Base-by-base conservation (phyloP, 2,329 filamentous ascomycete genomes). In the Septoria linicola region DNA sequence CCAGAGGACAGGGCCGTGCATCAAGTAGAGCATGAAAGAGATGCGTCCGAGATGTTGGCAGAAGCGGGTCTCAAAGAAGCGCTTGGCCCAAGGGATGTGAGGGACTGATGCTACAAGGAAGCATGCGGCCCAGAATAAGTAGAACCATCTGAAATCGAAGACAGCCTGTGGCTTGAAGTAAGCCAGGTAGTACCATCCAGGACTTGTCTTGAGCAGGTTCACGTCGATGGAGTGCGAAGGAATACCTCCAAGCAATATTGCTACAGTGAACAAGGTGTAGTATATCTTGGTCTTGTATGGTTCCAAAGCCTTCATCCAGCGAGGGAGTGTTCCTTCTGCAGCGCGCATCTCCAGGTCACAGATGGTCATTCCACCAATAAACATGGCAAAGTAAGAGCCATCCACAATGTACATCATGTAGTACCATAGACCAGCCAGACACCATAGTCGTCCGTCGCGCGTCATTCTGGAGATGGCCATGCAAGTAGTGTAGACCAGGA, bases 381-480 rank as follows among this genome's bases (percentile, higher is more conserved):
- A 86, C 66, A 83, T 73, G 13, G 81, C 74, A 57, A 78, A 80
- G 62, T 81, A 81, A 68, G 76, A 81, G 19, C 82, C 84, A 63
- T 88, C 85, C 3, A 76, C 77, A 44, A 87, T 76, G 65, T 85
- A 87, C 63, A 88, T 72, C 62, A 85, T 86, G 68, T 88, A 88
- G 56, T 74, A 72, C 16, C 81, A 75, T 8, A 88, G 70, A 1
- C 64, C 76, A 1, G 73, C 40, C 59, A 81, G 69, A 62, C 78
- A 78, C 65, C 72, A 72, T 0, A 86, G 72, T 11, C 84, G 77
- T 3, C 78, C 76, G 48, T 75, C 78, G 19, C 69, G 72, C 0
- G 77, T 77, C 51, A 76, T 79, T 45, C 79, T 72, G 0, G 82
- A 78, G 8, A 87, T 73, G 0, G 83, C 80, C 16, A 82, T 63